These are phyloP conservation scores for Cordyceps farinosa DNA, from an alignment of 2,329 filamentous ascomycete genomes.

Conservation along the genomic window DNA sequence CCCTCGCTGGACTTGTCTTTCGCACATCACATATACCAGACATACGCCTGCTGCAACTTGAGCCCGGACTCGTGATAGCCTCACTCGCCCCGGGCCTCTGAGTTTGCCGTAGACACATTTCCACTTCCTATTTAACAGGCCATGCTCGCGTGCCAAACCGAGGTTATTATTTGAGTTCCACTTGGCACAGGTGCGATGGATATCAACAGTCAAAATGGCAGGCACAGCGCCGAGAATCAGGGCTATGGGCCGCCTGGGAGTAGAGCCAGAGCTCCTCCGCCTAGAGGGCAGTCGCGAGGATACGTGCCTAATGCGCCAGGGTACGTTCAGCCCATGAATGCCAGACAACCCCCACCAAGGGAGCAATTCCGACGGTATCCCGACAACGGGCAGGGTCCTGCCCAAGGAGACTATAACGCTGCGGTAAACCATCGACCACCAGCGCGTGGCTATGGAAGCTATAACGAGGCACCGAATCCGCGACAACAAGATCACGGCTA, in stretches of 20 bases:
- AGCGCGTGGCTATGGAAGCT: neutral
- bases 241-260: constrained; percentile 27
- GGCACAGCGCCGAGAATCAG: constrained; percentile 28
- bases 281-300: constrained; percentile 26
- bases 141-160: constrained; percentile 24
- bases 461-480: neutral
- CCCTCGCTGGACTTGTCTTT: neutral
- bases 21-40: neutral
- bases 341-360: constrained; percentile 29
- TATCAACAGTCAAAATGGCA: constrained; percentile 28
- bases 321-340: constrained; percentile 24
- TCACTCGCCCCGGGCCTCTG: neutral
- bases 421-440: neutral
- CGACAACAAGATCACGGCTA: constrained; percentile 26
- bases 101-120: constrained; percentile 14
- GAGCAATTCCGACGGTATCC: constrained; percentile 20
- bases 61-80: neutral
- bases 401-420: constrained; percentile 19
- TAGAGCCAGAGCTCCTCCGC: constrained; percentile 24
- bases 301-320: constrained; percentile 21
- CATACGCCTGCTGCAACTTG: neutral
- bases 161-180: constrained; percentile 33
- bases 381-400: constrained; percentile 21
- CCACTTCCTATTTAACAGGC: constrained; percentile 3
- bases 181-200: constrained; percentile 29